Base-by-base conservation (phyloP, 2,329 filamentous ascomycete species). In the Penicillium fuscoglaucum region DNA sequence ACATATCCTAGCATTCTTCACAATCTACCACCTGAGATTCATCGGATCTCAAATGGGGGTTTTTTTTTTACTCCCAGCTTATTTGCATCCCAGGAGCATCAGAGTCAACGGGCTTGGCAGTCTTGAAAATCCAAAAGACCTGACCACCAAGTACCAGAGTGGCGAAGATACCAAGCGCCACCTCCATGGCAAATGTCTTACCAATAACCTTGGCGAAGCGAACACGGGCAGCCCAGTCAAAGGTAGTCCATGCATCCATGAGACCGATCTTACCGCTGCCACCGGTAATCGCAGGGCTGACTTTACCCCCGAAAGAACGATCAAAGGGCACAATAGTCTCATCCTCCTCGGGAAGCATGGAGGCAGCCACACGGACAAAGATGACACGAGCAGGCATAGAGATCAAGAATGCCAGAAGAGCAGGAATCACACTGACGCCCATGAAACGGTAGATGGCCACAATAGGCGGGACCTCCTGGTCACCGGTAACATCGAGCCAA, bases 251-350 rank as follows among this genome's bases (percentile, higher is more conserved):
- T 1, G 91, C 92, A 67, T 93, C 89, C 50, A 84, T 73, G 69
- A 93, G 83, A 41, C 88, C 84, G 61, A 90, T 82, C 65, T 85
- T 87, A 64, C 90, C 90, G 62, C 82, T 84, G 55, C 89, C 90
- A 59, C 86, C 87, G n/a, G 91, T 80, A 50, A 91, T 82, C 59
- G 85, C 84, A n/a, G 90, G 87, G 63, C 88, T 85, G 29, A 93
- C 85, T 71, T 87, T 89, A 66, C 90, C 90, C 62, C 84, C 85
- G 70, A 96, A 96, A 31, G 88, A 88, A 64, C 92, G 90, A 80
- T 98, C 93, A 69, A 98, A 96, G 33, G 91, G 88, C 37, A 98
- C 87, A 63, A 97, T 90, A 28, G 90, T 87, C 77, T 96, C 89
- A 65, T 92, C 84, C 19, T 90, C 87, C 59, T 91, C 88, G 0